Evolutionary conservation across 371 early-diverging fungal species (phyloP).

Genomic region (Catenaria anguillulae): DNA sequence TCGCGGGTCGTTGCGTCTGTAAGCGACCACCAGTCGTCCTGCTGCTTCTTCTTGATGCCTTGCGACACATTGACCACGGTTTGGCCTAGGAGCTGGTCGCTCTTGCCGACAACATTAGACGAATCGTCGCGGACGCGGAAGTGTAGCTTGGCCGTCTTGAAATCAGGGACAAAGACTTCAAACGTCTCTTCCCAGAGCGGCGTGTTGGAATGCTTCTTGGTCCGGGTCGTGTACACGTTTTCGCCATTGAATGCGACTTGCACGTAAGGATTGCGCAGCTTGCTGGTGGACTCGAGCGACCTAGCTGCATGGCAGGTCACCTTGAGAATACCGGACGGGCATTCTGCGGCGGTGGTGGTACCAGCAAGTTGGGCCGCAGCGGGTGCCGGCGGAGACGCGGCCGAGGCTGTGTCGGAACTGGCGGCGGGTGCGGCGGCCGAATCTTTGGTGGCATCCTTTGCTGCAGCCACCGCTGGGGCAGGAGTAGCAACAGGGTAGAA

Average conservation of each 20-base stretch:
- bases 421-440: too few relatives aligned
- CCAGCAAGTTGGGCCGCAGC: too few relatives aligned
- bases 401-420: too few relatives aligned
- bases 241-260: constrained; percentile 2
- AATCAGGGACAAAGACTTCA: constrained; percentile 5
- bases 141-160: constrained; percentile 4
- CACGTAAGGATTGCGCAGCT: not conserved
- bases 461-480: too few relatives aligned
- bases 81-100: not conserved
- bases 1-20: not conserved
- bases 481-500: not conserved
- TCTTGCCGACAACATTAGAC: too few relatives aligned
- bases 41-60: not conserved
- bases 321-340: constrained; percentile 6
- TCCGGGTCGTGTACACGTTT: not conserved
- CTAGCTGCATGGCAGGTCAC: not conserved
- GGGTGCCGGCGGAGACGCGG: too few relatives aligned
- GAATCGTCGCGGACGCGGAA: not conserved
- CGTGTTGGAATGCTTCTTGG: constrained; percentile 1
- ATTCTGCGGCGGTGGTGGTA: not conserved
- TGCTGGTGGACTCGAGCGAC: not conserved
- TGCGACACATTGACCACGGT: not conserved
- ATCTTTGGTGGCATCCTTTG: too few relatives aligned
- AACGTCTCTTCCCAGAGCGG: constrained; percentile 5
- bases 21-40: constrained; percentile 4